A percentile compares a stretch with the other conserved stretches of the same genome.
These are phyloP conservation scores for Lentinula novae-zelandiae DNA, from an alignment of 1,284 basidiomycete genomes.

Conservation along the genomic window DNA sequence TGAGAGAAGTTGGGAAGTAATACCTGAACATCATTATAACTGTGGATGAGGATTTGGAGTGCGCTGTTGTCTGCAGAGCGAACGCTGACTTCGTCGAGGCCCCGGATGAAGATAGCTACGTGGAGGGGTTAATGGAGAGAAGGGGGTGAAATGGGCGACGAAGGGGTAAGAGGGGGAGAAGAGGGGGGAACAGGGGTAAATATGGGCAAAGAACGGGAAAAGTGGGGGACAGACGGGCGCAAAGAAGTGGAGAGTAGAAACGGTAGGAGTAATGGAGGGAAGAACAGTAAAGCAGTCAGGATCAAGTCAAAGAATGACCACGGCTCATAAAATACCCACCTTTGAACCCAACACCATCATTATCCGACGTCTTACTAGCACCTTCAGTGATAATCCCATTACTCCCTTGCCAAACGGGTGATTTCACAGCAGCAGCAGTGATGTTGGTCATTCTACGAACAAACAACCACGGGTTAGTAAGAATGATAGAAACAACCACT, in stretches of 20 bases:
- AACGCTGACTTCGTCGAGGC: constrained; percentile 38
- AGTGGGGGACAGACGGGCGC: too few species aligned
- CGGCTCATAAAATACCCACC: too few species aligned
- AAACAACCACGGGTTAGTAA: not conserved
- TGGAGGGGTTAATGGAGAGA: not conserved
- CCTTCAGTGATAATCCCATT: constrained; percentile 51
- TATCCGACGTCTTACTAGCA: constrained; percentile 31
- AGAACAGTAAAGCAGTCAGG: not conserved
- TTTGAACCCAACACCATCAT: constrained; percentile 49
- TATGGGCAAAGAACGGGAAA: too few species aligned
- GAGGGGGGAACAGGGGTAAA: too few species aligned
- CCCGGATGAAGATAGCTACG: constrained; percentile 43
- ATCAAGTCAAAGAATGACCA: too few species aligned
- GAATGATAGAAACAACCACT: not conserved
- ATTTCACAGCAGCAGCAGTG: constrained; percentile 36
- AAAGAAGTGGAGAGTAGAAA: too few species aligned
- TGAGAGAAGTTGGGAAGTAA: too few species aligned
- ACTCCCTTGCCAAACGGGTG: constrained; percentile 37
- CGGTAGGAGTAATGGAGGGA: too few species aligned
- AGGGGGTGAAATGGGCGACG: too few species aligned
- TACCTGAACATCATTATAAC: constrained; percentile 48
- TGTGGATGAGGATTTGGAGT: constrained; percentile 36
- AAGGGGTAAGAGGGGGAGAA: too few species aligned
- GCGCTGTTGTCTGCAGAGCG: constrained; percentile 31
- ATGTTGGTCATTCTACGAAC: constrained; percentile 35